phyloP scores from a whole-genome alignment of 192 early-diverging fungal genomes.

The Allomyces macrogynus region DNA sequence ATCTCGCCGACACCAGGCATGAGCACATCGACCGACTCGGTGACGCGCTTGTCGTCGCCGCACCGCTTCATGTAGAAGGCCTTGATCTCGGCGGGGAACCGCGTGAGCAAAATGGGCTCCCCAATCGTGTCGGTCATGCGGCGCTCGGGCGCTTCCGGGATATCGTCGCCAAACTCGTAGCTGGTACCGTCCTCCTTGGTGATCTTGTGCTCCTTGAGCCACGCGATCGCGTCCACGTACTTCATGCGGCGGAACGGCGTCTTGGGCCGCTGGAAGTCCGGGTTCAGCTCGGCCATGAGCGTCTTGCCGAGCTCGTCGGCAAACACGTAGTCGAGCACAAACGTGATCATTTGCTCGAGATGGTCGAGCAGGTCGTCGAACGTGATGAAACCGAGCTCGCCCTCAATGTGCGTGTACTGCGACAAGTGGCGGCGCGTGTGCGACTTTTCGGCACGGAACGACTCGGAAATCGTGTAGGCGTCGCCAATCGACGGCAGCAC shows the following conservation, averaged over 20 bases:
- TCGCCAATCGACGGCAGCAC: conserved; percentile 84
- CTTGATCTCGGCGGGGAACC: conserved; percentile 97
- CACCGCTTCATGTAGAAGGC: conserved; percentile 97
- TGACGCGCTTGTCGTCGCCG: conserved; percentile 58
- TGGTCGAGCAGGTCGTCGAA: conserved; percentile 75
- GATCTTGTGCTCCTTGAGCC: conserved; percentile 75
- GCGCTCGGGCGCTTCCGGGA: conserved; percentile 94
- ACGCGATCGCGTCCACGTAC: conserved; percentile 87
- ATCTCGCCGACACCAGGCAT: conserved; percentile 98
- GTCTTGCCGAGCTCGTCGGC: conserved; percentile 49
- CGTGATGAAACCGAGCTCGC: conserved; percentile 80
- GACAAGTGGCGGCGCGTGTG: conserved; percentile 91
- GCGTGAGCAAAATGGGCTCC: conserved; percentile 82
- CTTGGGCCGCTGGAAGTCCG: conserved; percentile 55
- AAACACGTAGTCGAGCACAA: conserved; percentile 58
- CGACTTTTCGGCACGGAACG: conserved; percentile 93
- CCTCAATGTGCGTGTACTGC: conserved; percentile 93
- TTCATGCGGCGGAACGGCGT: conserved; percentile 89
- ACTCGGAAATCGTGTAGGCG: conserved; percentile 89
- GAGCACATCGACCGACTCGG: conserved; percentile 92
- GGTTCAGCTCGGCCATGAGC: conserved; percentile 77
- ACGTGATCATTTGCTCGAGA: conserved; percentile 76
- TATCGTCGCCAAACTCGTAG: conserved; percentile 97
- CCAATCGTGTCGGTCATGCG: conserved; percentile 95
- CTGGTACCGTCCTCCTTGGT: conserved; percentile 67